Base-by-base conservation (phyloP, 441 rosid genomes). In the Sinapis alba region DNA sequence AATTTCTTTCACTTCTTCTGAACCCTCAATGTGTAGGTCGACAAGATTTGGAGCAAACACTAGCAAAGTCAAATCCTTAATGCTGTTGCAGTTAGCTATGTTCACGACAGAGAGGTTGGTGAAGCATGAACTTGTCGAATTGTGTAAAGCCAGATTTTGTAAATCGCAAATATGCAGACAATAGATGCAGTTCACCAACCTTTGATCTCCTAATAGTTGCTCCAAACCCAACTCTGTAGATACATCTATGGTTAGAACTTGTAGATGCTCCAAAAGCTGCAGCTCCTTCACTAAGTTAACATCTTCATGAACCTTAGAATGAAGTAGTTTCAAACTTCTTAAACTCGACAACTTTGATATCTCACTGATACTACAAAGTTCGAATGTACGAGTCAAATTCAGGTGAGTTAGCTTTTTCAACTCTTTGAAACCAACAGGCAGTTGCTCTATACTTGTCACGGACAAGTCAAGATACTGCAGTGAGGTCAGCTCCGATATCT, bases 31-130 rank as follows among this genome's bases (percentile, higher is more conserved):
- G 1, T 1, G 0, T 8, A 50, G 12, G n/a, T 60, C 0, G 30
- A 18, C 45, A 57, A 73, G 77, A 24, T 76, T 71, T 53, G 81
- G 72, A 38, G 74, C 78, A 10, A 69, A 51, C 59, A 73, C 0
- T 18, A 80, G 19, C 82, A 79, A 78, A 28, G 81, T 80, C 69
- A 83, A 24, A 62, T 83, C 69, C 41, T 9, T 19, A 7, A 78
- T 7, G 8, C 45, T 1, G 4, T 1, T 10, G 62, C 79, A 78
- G 0, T 0, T 0, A 0, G 0, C 0, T 45, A 75, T 6, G 0
- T 0, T 0, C 5, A 80, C 24, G 0, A 0, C 0, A 16, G 11
- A 56, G 64, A 71, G 80, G 27, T 62, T 66, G 12, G 63, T 16
- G 6, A 54, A 67, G 62, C 47, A 21, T 2, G 23, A 16, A 3